A percentile compares a stretch with the other conserved stretches of the same genome.
These are phyloP conservation scores for Aegilops sharonensis DNA, from an alignment of 176 grass and related monocot species.

Conservation along the genomic window DNA sequence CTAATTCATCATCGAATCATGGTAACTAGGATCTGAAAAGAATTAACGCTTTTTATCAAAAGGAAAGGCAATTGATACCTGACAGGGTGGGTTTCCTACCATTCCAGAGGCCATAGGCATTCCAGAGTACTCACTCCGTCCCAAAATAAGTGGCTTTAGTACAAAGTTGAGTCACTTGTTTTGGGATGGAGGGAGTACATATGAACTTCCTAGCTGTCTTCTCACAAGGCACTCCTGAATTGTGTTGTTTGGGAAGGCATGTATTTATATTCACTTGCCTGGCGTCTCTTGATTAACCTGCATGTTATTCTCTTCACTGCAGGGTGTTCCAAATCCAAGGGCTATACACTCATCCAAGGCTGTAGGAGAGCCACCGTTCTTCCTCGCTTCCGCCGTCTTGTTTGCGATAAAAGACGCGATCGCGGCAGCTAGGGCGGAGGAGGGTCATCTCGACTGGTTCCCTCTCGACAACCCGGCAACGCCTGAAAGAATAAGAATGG, in stretches of 20 bases:
- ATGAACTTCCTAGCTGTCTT: not conserved
- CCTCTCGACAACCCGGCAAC: constrained; percentile 84
- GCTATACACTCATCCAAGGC: constrained; percentile 93
- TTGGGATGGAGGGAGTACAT: not conserved
- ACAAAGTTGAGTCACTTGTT: too few relatives aligned
- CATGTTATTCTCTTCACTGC: not conserved
- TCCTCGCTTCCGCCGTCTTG: constrained; percentile 68
- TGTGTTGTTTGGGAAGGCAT: not conserved
- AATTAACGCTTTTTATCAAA: not conserved
- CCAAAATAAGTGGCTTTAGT: too few relatives aligned
- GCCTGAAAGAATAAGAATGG: constrained; percentile 94
- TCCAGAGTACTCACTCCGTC: too few relatives aligned
- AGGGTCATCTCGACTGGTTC: constrained; percentile 74
- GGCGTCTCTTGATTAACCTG: not conserved
- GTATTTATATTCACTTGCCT: not conserved
- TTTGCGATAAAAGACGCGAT: constrained; percentile 97
- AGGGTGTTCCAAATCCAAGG: constrained; percentile 77
- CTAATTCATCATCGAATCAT: not conserved
- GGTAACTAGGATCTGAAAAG: not conserved
- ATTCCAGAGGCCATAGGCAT: not conserved
- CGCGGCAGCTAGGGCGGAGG: constrained; percentile 58
- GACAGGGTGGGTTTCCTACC: not conserved
- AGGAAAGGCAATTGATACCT: not conserved
- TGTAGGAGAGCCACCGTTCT: constrained; percentile 93
- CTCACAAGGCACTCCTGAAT: not conserved